These are phyloP conservation scores for Fennellomyces sp. DNA, from an alignment of 371 early-diverging fungal species.

Conservation along the genomic window DNA sequence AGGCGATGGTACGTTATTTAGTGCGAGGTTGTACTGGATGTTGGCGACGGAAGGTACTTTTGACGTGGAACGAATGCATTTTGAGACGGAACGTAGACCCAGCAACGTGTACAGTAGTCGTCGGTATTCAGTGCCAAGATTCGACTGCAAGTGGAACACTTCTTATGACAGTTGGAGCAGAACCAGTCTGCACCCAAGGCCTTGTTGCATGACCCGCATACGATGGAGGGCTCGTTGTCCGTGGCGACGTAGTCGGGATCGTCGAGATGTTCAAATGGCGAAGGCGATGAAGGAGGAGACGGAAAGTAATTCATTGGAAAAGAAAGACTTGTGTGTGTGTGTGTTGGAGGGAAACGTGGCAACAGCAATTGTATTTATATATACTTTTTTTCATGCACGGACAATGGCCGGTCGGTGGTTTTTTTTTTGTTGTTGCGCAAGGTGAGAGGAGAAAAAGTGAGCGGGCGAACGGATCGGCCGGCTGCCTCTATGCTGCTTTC, in stretches of 20 bases:
- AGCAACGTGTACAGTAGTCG: conserved; percentile 47
- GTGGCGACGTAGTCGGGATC: conserved; percentile 1
- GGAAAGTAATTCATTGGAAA: conserved; percentile 32
- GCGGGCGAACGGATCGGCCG: conserved; percentile 8
- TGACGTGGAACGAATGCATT: conserved; percentile 11
- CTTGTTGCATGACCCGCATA: conserved; percentile 50
- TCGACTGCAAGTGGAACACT: conserved; percentile 45
- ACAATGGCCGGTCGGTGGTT: conserved; percentile 9
- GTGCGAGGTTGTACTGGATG: neutral
- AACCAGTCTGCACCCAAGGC: conserved; percentile 47
- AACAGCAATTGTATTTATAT: conserved; percentile 14
- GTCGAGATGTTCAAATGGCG: conserved; percentile 10
- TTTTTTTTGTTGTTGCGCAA: neutral
- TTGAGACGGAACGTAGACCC: conserved; percentile 31
- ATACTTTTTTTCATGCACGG: conserved; percentile 5
- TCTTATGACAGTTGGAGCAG: conserved; percentile 47
- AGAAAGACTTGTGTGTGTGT: neutral
- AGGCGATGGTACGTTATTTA: neutral
- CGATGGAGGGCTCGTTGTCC: conserved; percentile 14
- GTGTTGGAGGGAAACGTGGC: neutral
- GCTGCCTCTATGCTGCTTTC: neutral
- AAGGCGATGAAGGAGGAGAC: conserved; percentile 38
- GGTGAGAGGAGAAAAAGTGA: neutral
- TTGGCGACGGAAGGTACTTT: conserved; percentile 1
- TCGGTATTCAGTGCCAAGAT: conserved; percentile 29